phyloP scores from a whole-genome alignment of 2,329 filamentous ascomycete genomes.

The Monosporascus sp. region DNA sequence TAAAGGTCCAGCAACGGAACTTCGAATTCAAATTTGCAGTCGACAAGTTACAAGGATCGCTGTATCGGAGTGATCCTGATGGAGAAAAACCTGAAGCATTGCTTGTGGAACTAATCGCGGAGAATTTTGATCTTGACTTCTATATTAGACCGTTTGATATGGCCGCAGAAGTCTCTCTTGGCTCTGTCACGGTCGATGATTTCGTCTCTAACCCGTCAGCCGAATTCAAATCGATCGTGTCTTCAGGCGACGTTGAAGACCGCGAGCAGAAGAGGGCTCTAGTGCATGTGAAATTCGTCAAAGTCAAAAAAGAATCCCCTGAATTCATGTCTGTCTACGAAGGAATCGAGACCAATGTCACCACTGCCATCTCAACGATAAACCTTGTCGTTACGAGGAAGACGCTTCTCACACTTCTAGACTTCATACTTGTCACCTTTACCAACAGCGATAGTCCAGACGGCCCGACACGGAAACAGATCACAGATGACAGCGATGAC shows the following conservation, averaged over 20 bases:
- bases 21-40: conserved; percentile 98
- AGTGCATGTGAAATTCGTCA: conserved; percentile 82
- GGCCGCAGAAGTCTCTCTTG: conserved; percentile 83
- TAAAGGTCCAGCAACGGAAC: conserved; percentile 78
- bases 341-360: conserved; percentile 88
- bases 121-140: conserved; percentile 82
- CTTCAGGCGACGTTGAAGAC: conserved; percentile 69
- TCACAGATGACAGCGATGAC: conserved; percentile 29
- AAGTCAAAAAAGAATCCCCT: conserved; percentile 84
- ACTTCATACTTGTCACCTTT: conserved; percentile 93
- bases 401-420: conserved; percentile 84
- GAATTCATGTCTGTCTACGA: conserved; percentile 91
- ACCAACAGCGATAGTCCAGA: conserved; percentile 48
- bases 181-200: conserved; percentile 84
- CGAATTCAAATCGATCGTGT: conserved; percentile 97
- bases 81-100: conserved; percentile 71
- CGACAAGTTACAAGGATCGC: conserved; percentile 85
- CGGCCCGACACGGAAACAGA: conserved; percentile 26
- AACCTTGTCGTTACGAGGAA: conserved; percentile 91
- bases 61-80: conserved; percentile 82
- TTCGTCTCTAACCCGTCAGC: conserved; percentile 84
- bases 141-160: conserved; percentile 89
- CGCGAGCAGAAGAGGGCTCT: conserved; percentile 73
- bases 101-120: conserved; percentile 84
- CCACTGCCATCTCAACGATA: conserved; percentile 88